phyloP scores from a whole-genome alignment of 345 rosid species.

The Rhizophora mangle region DNA sequence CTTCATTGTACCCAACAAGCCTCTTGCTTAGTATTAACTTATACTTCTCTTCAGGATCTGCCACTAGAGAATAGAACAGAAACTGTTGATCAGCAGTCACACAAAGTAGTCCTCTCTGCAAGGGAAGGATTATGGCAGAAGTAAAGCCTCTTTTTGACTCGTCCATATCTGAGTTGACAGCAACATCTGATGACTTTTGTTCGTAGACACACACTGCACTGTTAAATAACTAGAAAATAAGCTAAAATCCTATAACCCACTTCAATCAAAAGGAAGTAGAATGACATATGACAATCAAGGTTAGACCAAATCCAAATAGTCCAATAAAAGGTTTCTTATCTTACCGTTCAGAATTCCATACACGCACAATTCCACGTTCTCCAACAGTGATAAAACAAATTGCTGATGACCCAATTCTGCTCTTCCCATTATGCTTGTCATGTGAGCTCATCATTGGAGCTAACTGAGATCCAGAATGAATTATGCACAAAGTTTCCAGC shows the following conservation, averaged over 20 bases:
- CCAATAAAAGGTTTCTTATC: not conserved
- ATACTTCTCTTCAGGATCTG: slow-evolving; percentile 40
- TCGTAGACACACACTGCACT: slow-evolving; percentile 78
- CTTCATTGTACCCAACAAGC: slow-evolving; percentile 91
- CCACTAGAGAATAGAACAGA: slow-evolving; percentile 50
- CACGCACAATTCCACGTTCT: slow-evolving; percentile 76
- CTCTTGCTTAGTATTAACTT: slow-evolving; percentile 55
- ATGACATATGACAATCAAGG: no score
- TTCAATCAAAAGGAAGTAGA: slow-evolving; percentile 4
- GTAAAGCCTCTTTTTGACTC: slow-evolving; percentile 73
- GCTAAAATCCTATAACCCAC: slow-evolving; percentile 5
- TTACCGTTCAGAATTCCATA: slow-evolving; percentile 90
- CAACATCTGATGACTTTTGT: slow-evolving; percentile 78
- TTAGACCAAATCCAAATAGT: no score
- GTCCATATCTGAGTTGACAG: slow-evolving; percentile 47
- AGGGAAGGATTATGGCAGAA: slow-evolving; percentile 64
- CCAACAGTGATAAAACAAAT: slow-evolving; percentile 72
- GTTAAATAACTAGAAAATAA: slow-evolving; percentile 32
- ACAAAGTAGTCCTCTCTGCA: slow-evolving; percentile 74
- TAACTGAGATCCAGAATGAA: slow-evolving; percentile 51
- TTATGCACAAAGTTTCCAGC: slow-evolving; percentile 66
- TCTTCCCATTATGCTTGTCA: slow-evolving; percentile 42
- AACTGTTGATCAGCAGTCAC: slow-evolving; percentile 96
- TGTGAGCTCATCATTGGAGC: slow-evolving; percentile 43
- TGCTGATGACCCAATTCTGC: slow-evolving; percentile 31